Conservation (phyloP, 495 filamentous ascomycete species). For the Penicillium desertorum region DNA sequence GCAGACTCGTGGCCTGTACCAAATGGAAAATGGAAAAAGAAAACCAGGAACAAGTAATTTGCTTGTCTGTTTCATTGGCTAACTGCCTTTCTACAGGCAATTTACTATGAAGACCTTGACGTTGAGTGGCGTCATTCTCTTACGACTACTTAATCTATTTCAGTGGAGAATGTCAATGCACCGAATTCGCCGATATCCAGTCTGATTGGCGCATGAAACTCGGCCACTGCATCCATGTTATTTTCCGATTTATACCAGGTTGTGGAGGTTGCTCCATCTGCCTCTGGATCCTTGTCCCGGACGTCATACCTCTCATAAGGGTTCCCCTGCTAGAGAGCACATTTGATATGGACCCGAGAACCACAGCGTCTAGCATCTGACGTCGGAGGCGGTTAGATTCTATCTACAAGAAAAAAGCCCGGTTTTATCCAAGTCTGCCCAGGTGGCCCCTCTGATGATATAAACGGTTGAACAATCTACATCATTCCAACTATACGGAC, state of each 20-base stretch:
- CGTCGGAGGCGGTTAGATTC: slow-evolving; percentile 32
- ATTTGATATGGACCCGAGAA: slow-evolving; percentile 5
- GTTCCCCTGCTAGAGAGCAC: not conserved
- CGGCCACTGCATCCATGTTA: not conserved
- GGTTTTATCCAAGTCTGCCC: slow-evolving; percentile 14
- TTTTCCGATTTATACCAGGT: not conserved
- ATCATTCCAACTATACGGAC: slow-evolving; percentile 24
- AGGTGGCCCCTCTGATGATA: slow-evolving; percentile 22
- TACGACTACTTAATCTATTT: slow-evolving; percentile 32
- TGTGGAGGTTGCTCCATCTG: no score
- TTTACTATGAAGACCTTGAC: slow-evolving; percentile 9
- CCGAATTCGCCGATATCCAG: slow-evolving; percentile 10
- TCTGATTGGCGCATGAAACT: slow-evolving; percentile 20
- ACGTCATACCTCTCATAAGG: slow-evolving; percentile 20
- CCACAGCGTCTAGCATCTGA: slow-evolving; percentile 22
- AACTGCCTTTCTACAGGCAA: not conserved
- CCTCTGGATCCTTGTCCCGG: slow-evolving; percentile 9
- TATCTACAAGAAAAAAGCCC: slow-evolving; percentile 11
- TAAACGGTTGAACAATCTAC: slow-evolving; percentile 27
- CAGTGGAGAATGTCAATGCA: slow-evolving; percentile 18
- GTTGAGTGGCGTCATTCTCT: slow-evolving; percentile 24
- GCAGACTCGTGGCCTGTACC: slow-evolving; percentile 19
- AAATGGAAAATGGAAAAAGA: slow-evolving; percentile 1
- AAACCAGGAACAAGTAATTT: slow-evolving; percentile 8
- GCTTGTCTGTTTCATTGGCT: not conserved